phyloP scores from a whole-genome alignment of 352 stramenopile species.

The Globisporangium nodosum region DNA sequence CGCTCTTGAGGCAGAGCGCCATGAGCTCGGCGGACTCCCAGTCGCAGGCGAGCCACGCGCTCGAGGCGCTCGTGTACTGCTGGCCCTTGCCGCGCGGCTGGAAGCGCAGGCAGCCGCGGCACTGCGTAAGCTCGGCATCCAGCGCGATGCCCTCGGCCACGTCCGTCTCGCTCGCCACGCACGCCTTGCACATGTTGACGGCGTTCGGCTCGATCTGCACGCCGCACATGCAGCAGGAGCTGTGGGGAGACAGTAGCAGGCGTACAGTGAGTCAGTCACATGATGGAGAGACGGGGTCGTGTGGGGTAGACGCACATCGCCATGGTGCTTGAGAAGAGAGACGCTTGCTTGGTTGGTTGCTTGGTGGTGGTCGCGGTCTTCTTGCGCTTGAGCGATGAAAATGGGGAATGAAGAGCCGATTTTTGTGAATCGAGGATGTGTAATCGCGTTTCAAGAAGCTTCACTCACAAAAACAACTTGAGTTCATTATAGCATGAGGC shows the following conservation, averaged over 20 bases:
- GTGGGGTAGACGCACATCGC: conserved; percentile 13
- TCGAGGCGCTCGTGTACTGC: conserved; percentile 24
- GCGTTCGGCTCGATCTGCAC: conserved; percentile 67
- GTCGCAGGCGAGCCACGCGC: conserved; percentile 53
- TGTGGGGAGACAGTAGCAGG: conserved; percentile 2
- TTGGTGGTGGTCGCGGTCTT: neutral
- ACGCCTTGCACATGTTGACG: conserved; percentile 75
- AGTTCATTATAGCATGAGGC: no score
- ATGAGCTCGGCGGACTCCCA: conserved; percentile 76
- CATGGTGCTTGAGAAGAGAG: conserved; percentile 6
- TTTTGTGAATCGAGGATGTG: no score
- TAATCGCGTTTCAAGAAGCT: no score
- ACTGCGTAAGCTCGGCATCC: conserved; percentile 47
- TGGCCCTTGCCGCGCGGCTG: conserved; percentile 45
- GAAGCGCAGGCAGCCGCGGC: conserved; percentile 62
- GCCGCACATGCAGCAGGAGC: conserved; percentile 58
- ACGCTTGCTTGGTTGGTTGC: no score
- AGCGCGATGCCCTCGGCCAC: conserved; percentile 66
- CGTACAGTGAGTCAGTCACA: neutral
- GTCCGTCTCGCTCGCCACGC: conserved; percentile 62
- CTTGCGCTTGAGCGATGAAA: neutral
- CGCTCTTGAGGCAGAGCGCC: conserved; percentile 71
- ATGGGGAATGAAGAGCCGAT: no score
- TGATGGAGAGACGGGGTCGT: neutral
- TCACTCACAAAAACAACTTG: no score